phyloP scores from a whole-genome alignment of 345 rosid species.

The Camelina hispida region DNA sequence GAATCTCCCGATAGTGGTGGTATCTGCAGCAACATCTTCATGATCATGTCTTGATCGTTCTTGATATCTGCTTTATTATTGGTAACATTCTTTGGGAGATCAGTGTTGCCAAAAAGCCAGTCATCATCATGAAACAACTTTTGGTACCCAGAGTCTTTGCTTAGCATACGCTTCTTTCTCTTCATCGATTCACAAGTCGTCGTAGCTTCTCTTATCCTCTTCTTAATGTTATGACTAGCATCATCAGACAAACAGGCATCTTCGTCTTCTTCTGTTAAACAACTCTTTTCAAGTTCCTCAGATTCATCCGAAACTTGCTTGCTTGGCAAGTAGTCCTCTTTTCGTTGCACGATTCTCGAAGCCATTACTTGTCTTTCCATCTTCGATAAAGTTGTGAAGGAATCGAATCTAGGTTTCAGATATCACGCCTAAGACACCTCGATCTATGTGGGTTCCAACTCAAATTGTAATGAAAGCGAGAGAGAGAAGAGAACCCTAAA shows the following conservation, averaged over 20 bases:
- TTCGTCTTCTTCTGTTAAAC: slow-evolving; percentile 27
- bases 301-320: slow-evolving; percentile 36
- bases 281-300: slow-evolving; percentile 19
- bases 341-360: neutral
- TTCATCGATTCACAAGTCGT: neutral
- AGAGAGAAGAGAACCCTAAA: slow-evolving; percentile 4
- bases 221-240: slow-evolving; percentile 43
- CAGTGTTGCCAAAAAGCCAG: neutral
- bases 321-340: neutral
- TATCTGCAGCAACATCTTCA: neutral
- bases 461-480: neutral
- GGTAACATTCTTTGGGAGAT: neutral
- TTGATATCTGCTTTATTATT: neutral
- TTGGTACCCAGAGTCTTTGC: slow-evolving; percentile 30
- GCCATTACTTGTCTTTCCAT: slow-evolving; percentile 16
- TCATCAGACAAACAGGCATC: slow-evolving; percentile 46
- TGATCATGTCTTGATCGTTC: slow-evolving; percentile 25
- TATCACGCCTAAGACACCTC: neutral
- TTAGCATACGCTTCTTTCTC: slow-evolving; percentile 16
- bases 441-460: slow-evolving; percentile 8
- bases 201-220: slow-evolving; percentile 37
- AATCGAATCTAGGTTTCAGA: slow-evolving; percentile 13
- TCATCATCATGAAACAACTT: slow-evolving; percentile 36
- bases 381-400: neutral
- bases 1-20: neutral